Percentiles rank a stretch among this genome's conserved stretches.
phyloP scores from a whole-genome alignment of 768 basidiomycete genomes.

The Candolleomyces eurysporus region DNA sequence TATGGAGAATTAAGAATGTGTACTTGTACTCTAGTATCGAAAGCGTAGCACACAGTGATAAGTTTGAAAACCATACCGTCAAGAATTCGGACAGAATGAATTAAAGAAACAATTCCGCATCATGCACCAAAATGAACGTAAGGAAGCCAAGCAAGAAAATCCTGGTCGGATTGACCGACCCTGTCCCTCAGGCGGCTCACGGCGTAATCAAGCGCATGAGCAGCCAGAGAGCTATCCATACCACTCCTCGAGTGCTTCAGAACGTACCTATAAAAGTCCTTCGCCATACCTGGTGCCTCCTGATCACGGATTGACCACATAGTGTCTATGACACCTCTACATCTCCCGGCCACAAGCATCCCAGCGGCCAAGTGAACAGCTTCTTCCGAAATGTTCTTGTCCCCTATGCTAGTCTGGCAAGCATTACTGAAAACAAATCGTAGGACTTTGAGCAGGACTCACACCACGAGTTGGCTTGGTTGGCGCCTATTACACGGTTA shows the following conservation, averaged over 20 bases:
- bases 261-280: slow-evolving; percentile 21
- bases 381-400: slow-evolving; percentile 28
- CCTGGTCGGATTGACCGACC: background rate
- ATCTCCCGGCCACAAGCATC: slow-evolving; percentile 28
- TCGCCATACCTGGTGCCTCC: slow-evolving; percentile 26
- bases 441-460: too few species aligned
- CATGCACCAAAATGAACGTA: background rate
- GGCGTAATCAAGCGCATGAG: slow-evolving; percentile 5
- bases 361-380: slow-evolving; percentile 38
- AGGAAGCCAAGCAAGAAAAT: slow-evolving; percentile 1
- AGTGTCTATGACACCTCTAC: slow-evolving; percentile 31
- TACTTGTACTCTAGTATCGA: too few species aligned
- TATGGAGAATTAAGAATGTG: too few species aligned
- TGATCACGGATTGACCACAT: slow-evolving; percentile 37
- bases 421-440: too few species aligned
- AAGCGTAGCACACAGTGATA: too few species aligned
- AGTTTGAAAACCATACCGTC: too few species aligned
- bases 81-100: too few species aligned
- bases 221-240: background rate
- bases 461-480: too few species aligned
- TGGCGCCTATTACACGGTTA: too few species aligned
- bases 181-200: background rate
- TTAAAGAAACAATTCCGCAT: too few species aligned
- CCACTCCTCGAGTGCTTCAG: background rate
- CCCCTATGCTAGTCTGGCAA: slow-evolving; percentile 35